These are phyloP conservation scores for Mycosphaerelloides madeirae DNA, from an alignment of 2,329 filamentous ascomycete species.

Conservation along the genomic window DNA sequence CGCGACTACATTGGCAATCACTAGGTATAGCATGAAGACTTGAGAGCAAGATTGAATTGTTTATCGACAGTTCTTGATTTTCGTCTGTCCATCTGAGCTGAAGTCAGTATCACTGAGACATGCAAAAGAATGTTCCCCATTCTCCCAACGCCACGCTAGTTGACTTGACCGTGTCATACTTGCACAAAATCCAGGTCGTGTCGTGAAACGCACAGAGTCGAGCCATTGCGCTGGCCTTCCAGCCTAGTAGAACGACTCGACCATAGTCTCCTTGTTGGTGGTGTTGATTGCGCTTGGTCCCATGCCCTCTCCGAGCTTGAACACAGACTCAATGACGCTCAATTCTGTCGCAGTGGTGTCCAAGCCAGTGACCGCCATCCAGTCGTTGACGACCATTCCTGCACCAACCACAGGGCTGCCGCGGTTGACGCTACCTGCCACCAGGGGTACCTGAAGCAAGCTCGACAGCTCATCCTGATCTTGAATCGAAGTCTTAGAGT, in stretches of 20 bases:
- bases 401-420: conserved; percentile 93
- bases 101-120: too few species aligned
- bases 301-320: conserved; percentile 77
- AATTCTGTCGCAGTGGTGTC: conserved; percentile 97
- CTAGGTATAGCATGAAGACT: too few species aligned
- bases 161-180: background rate
- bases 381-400: conserved; percentile 95
- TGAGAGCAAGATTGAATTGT: too few species aligned
- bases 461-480: conserved; percentile 96
- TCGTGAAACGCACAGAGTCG: background rate
- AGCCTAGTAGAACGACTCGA: conserved; percentile 90
- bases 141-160: conserved; percentile 15
- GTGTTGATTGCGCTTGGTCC: conserved; percentile 75
- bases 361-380: conserved; percentile 91
- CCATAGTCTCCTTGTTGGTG: conserved; percentile 93
- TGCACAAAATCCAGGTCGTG: background rate
- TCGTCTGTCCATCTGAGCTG: too few species aligned
- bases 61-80: too few species aligned
- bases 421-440: conserved; percentile 89
- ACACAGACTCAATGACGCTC: conserved; percentile 93
- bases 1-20: too few species aligned
- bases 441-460: conserved; percentile 89
- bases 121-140: background rate
- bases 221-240: too few species aligned
- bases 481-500: conserved; percentile 93